Evolutionary conservation across 2,329 filamentous ascomycete species (phyloP), one percentile per base, ranked within the genome.

Genomic region (Penicillium thymicola): DNA sequence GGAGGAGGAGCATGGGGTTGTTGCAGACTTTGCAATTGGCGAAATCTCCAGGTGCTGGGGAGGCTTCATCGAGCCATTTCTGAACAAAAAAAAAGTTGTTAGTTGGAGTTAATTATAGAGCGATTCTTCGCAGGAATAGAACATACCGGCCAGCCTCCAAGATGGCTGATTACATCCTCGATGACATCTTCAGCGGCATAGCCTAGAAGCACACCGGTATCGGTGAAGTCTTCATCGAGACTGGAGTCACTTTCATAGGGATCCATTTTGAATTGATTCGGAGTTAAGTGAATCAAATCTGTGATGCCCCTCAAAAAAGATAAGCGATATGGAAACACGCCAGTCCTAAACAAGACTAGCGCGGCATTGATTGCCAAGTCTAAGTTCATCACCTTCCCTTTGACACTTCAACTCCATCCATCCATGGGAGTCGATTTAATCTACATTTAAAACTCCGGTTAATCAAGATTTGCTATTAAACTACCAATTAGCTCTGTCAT

Each of bases 1-100:
- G 83, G 3, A 99, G 83, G 11, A 97, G 82, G 1, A 85, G 87
- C 85, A 97, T 91, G 51, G 90, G 76, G 51, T 86, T 84, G 64
- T 91, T 89, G 84, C 94, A 99, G 63, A 89, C 83, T 75, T 89
- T 91, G 79, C 94, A 99, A 75, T 87, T 88, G 23, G 89, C 91
- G 10, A 96, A 82, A 0, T 87, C 79, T 25, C 89, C 89, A 1
- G 90, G 89, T 8, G 93, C 89, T 4, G 89, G 80, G 40, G 81
- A 84, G 51, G 81, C 78, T n/a, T 82, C 75, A 65, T 92, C 87
- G 37, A 96, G 79, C 94, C 94, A 99, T 74, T 88, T 86, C 93
- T 94, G 61, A 46, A 21, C 3, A 32, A 2, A 16, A 16, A 21
- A n/a, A 49, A 36, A 18, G 37, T 40, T 46, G 54, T 70, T 46